Evolutionary conservation across 2,329 filamentous ascomycete genomes (phyloP).

Genomic region (Aspergillus pseudoglaucus): DNA sequence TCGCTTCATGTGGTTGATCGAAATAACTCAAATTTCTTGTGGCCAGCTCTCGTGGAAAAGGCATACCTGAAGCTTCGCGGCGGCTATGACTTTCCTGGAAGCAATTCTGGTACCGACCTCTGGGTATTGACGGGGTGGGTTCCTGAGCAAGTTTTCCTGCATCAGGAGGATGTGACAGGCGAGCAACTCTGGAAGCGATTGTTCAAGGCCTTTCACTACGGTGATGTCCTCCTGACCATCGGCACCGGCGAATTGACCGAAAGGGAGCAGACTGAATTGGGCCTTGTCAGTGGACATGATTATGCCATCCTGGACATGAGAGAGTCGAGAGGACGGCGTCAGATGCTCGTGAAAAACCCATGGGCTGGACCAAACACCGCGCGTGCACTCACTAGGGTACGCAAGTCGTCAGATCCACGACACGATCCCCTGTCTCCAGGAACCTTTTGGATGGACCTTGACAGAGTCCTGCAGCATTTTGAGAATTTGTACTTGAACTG

Average conservation of each 20-base stretch:
- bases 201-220: slow-evolving; percentile 64
- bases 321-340: slow-evolving; percentile 55
- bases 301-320: slow-evolving; percentile 82
- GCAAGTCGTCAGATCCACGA: slow-evolving; percentile 7
- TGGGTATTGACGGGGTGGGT: slow-evolving; percentile 95
- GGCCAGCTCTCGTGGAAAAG: slow-evolving; percentile 91
- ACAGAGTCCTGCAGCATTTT: slow-evolving; percentile 84
- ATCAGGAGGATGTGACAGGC: slow-evolving; percentile 73
- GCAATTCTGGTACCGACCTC: slow-evolving; percentile 91
- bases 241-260: slow-evolving; percentile 77
- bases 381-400: slow-evolving; percentile 21
- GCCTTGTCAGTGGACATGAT: slow-evolving; percentile 83
- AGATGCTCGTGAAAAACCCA: slow-evolving; percentile 86
- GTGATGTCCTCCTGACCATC: slow-evolving; percentile 80
- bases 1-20: slow-evolving; percentile 83
- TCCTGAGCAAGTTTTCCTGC: slow-evolving; percentile 87
- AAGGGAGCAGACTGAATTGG: slow-evolving; percentile 71
- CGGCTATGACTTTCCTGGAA: slow-evolving; percentile 95
- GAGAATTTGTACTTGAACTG: slow-evolving; percentile 96
- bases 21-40: slow-evolving; percentile 71
- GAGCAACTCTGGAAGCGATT: slow-evolving; percentile 73
- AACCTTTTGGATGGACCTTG: slow-evolving; percentile 90
- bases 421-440: slow-evolving; percentile 48
- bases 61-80: slow-evolving; percentile 93
- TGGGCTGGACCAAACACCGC: slow-evolving; percentile 67